Base-by-base conservation (phyloP, 306 rosid genomes). In the Lotus japonicus region DNA sequence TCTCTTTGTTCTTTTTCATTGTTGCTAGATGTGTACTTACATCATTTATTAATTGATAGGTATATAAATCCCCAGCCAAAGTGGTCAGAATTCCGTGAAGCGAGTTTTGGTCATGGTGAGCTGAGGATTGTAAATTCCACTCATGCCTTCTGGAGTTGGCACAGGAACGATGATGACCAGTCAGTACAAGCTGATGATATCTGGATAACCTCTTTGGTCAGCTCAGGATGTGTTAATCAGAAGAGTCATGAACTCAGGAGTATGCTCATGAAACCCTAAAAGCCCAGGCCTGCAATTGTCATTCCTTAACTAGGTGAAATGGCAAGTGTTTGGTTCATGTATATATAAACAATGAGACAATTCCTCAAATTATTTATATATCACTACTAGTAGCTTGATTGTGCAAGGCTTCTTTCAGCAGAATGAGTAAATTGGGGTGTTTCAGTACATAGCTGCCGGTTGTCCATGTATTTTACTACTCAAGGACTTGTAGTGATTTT, bases 81-180 rank as follows among this genome's bases (percentile, higher is more conserved):
- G 68, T 92, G 96, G 98, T 92, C 97, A 12, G 84, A 71, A 33
- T 92, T 92, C 77, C 88, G 90, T 0, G 97, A 92, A 82, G 97
- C 95, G 58, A 92, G 98, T 79, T 92, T 92, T 17, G 98, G 98
- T 50, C 98, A 92, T 1, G 97, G 97, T 5, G 96, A 92, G 77
- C 96, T 92, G 13, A 84, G 69, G 70, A 55, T 90, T 50, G 84
- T 83, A 55, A 92, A 88, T 74, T 80, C 97, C 8, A 84, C 90
- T 66, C 97, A 86, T 80, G 89, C 96, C 45, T 81, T 84, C 72
- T 94, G 99, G 99, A 88, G 89, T 81, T 94, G 99, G 99, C 96
- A 94, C 78, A 85, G 99, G 86, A 94, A 94, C 57, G 99, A 90
- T 14, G 84, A 94, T 5, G 97, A 90, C 0, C 89, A 90, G 81